Evolutionary conservation across 208 protist genomes (phyloP), one percentile per base, ranked within the genome.

Genomic region (Phytomonas sp.): DNA sequence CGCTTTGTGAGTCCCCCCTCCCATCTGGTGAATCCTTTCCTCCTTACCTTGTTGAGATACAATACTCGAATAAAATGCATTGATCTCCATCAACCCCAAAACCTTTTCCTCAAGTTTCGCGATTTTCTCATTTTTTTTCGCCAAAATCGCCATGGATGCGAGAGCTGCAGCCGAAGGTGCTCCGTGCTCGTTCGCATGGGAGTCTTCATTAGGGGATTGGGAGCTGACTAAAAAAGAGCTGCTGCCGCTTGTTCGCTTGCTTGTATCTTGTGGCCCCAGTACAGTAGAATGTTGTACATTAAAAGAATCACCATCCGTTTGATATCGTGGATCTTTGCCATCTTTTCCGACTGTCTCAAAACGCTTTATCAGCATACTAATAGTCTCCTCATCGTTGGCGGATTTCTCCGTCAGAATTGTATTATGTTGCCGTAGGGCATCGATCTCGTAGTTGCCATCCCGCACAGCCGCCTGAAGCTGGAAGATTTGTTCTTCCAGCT

Each of bases 31-130:
- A 66, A 69, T 59, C 31, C 80, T 83, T 68, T 88, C 83, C 71
- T 83, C 78, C 31, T 85, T 76, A 69, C 88, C 86, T 62, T 88
- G 86, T 42, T 91, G 89, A 0, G 78, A 74, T 7, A 91, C 86
- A 69, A 94, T 91, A 37, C 80, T 82, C 23, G 86, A 83, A 68
- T 94, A 94, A 63, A 94, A 89, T 7, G 82, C 71, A 69, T 92
- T 92, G 6, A 92, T 78, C 69, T 94, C 89, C 75, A 72, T 80
- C 31, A 94, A 70, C 63, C 92, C 89, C n/a, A 77, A 78, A 26
- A 91, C 68, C 32, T 87, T 83, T n/a, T 34, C 73, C 63, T 92
- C 83, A 33, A 91, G 72, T 31, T 62, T 74, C 5, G 73, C 74
- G n/a, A 92, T 77, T 64, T 92, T 84, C 6, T 87, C 82, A 33